Evolutionary conservation across 2,329 filamentous ascomycete genomes (phyloP), one percentile per base, ranked within the genome.

Genomic region (Colletotrichum sp.): DNA sequence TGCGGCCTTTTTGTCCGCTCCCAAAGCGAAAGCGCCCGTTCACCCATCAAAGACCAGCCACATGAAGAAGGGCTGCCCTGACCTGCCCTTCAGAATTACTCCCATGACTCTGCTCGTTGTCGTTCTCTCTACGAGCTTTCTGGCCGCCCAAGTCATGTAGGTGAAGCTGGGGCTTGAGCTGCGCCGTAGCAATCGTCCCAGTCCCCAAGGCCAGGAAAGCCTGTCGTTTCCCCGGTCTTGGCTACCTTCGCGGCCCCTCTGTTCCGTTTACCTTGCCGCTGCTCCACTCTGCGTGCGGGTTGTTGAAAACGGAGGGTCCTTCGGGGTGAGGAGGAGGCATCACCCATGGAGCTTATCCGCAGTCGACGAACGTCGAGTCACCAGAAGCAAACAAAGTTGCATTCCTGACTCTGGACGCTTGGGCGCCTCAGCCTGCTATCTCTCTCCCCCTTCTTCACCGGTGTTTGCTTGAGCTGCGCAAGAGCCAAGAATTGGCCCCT

Each of bases 141-240:
- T 63, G 6, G 55, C 28, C 13, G 36, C 34, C 57, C 68, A 70
- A 70, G 57, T 63, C 68, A 63, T 62, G 34, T 70, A 10, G 8
- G 21, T 21, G 60, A 52, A 52, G 44, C 44, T 52, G 44, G 44
- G 44, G 44, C 55, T 39, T 52, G 6, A 16, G 9, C 66, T 26
- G 7, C 26, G 28, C 30, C 10, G 24, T 32, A 70, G 16, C 59
- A 62, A 62, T 30, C 55, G 18, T 30, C 55, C 55, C 55, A 24
- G 39, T 26, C 32, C 32, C 32, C 8, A 55, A 24, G 12, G 26
- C 34, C 34, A 15, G 24, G 49, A 60, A 66, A 28, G 60, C 72
- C 18, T 71, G 72, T 71, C 52, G 34, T 12, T 63, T 65, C 59
- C 34, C 60, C 72, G 44, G 60, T 71, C 68, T 66, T 71, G 59